Evolutionary conservation across 441 rosid genomes (phyloP).

Genomic region (Pelargonium fulgidum): DNA sequence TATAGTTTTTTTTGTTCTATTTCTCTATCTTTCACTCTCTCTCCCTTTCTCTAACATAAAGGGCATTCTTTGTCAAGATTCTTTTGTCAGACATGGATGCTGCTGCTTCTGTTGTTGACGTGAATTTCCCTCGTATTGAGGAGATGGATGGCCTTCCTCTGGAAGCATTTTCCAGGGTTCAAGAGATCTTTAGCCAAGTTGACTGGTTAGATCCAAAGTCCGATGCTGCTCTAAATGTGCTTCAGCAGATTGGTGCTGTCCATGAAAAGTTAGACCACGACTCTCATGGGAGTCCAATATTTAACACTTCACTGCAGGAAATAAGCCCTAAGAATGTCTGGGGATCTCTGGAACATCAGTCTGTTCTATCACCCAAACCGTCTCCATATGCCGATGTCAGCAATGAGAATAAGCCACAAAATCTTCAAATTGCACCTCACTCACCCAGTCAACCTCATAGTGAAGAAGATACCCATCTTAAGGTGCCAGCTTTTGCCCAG

Average conservation of each 20-base stretch:
- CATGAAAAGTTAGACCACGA: slow-evolving; percentile 39
- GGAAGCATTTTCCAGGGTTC: slow-evolving; percentile 90
- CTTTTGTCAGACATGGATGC: slow-evolving; percentile 94
- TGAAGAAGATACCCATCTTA: slow-evolving; percentile 11
- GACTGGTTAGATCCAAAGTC: slow-evolving; percentile 71
- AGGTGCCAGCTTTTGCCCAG: slow-evolving; percentile 16
- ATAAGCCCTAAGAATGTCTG: slow-evolving; percentile 30
- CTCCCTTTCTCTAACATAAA: slow-evolving; percentile 22
- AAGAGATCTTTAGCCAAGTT: slow-evolving; percentile 70
- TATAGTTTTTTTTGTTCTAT: slow-evolving; percentile 12
- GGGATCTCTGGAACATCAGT: slow-evolving; percentile 26
- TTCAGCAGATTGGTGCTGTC: slow-evolving; percentile 57
- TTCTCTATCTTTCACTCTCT: neutral
- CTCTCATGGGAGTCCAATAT: slow-evolving; percentile 20
- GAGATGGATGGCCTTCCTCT: slow-evolving; percentile 80
- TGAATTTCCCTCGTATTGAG: slow-evolving; percentile 57
- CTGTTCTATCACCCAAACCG: slow-evolving; percentile 24
- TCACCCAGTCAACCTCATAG: neutral
- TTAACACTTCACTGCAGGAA: slow-evolving; percentile 33
- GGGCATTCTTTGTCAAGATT: slow-evolving; percentile 49
- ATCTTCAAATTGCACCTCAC: slow-evolving; percentile 23
- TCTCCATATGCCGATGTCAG: slow-evolving; percentile 25
- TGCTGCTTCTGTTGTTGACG: slow-evolving; percentile 49
- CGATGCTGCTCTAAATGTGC: slow-evolving; percentile 64
- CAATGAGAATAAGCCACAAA: slow-evolving; percentile 26